Evolutionary conservation across 1,284 basidiomycete genomes (phyloP).

Genomic region (Ceratorhiza oryzae-sativae): DNA sequence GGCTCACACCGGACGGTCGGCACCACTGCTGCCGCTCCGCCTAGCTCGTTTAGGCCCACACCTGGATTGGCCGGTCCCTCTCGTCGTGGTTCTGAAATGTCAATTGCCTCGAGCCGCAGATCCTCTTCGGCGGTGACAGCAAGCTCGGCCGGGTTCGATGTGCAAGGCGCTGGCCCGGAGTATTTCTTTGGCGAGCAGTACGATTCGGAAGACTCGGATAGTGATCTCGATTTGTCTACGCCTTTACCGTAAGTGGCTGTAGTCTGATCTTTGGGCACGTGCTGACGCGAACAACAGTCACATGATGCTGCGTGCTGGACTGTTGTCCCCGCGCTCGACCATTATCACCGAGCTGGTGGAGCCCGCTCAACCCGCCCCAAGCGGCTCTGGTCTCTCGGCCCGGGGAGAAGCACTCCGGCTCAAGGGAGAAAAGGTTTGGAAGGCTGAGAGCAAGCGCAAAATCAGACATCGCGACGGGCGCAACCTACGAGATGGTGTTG

Average conservation of each 20-base stretch:
- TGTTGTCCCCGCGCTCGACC: conserved; percentile 77
- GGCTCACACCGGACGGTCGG: not conserved
- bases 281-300: conserved; percentile 56
- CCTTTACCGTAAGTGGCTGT: conserved; percentile 69
- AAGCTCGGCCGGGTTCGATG: conserved; percentile 19
- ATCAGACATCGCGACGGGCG: conserved; percentile 73
- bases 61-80: conserved; percentile 10
- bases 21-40: not conserved
- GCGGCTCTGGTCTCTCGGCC: not conserved
- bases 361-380: not conserved
- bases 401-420: conserved; percentile 11
- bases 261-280: not conserved
- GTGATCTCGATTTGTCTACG: conserved; percentile 76
- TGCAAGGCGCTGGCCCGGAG: conserved; percentile 16
- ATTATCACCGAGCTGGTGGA: conserved; percentile 53
- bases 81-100: conserved; percentile 15
- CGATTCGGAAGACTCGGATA: conserved; percentile 60
- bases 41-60: not conserved
- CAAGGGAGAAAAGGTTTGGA: conserved; percentile 41
- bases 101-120: not conserved
- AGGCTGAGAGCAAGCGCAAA: conserved; percentile 66
- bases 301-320: conserved; percentile 74
- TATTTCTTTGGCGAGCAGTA: conserved; percentile 30
- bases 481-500: conserved; percentile 72
- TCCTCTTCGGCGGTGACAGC: conserved; percentile 15